Percentiles rank a stretch among this genome's conserved stretches.
Evolutionary conservation across 345 rosid species (phyloP).

Genomic region (Carallia pectinifolia): DNA sequence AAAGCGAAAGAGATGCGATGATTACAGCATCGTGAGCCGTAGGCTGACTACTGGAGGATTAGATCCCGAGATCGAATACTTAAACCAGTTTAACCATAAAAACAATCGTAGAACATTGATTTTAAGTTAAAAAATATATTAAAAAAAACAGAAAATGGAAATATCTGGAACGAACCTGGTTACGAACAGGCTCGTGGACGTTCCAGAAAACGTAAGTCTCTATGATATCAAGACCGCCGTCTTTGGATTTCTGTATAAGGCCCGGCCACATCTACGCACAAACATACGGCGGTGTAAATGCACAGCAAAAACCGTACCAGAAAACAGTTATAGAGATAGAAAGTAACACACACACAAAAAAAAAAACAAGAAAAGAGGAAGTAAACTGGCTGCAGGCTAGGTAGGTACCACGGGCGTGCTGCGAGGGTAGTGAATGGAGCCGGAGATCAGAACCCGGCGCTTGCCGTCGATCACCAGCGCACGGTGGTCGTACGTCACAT

Average conservation of each 20-base stretch:
- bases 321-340: background rate
- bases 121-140: no score
- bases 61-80: no score
- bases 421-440: constrained; percentile 96
- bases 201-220: constrained; percentile 97
- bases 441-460: constrained; percentile 70
- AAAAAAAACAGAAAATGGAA: background rate
- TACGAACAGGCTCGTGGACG: constrained; percentile 72
- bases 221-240: constrained; percentile 87
- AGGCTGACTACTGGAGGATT: no score
- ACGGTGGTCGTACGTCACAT: constrained; percentile 77
- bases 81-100: no score
- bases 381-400: background rate
- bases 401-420: constrained; percentile 72
- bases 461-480: constrained; percentile 77
- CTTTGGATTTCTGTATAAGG: constrained; percentile 91
- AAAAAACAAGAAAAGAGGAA: background rate
- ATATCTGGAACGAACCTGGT: constrained; percentile 46
- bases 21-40: no score
- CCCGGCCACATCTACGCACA: constrained; percentile 89
- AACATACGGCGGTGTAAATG: background rate
- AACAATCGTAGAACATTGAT: no score
- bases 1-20: background rate
- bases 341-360: no score
- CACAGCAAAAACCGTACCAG: no score